Conservation (phyloP, 1,139 yeast genomes). For the Zygosaccharomyces pseudobailii region DNA sequence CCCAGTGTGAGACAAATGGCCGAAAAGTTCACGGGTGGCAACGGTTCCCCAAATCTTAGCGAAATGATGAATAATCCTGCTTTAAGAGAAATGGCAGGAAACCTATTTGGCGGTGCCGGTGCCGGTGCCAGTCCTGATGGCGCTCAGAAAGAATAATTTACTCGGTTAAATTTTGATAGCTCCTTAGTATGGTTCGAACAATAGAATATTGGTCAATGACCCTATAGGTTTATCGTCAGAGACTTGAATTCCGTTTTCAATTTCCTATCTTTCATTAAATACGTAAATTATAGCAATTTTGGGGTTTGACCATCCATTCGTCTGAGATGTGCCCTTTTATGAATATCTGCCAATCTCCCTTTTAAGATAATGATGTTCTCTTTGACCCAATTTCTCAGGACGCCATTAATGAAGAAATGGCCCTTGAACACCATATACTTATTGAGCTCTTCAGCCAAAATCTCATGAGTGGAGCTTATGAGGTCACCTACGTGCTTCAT, state of each 20-base stretch:
- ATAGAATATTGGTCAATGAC: not conserved
- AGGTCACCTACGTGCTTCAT: constrained; percentile 19
- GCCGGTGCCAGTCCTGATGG: constrained; percentile 5
- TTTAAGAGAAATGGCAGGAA: constrained; percentile 61
- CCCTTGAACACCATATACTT: constrained; percentile 50
- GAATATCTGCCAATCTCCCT: constrained; percentile 35
- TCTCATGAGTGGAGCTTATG: constrained; percentile 44
- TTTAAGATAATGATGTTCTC: constrained; percentile 30
- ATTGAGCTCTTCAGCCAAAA: constrained; percentile 58
- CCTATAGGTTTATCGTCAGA: too few species aligned
- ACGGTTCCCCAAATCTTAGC: constrained; percentile 54
- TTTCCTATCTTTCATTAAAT: not conserved
- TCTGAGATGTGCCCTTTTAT: not conserved
- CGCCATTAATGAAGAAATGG: constrained; percentile 35
- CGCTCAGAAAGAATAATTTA: constrained; percentile 2
- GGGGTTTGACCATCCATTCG: not conserved
- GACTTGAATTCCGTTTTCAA: not conserved
- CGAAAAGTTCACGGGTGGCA: constrained; percentile 58
- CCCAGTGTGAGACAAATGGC: constrained; percentile 81
- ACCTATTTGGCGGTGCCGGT: constrained; percentile 40
- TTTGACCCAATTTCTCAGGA: constrained; percentile 30
- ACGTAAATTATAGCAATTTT: not conserved
- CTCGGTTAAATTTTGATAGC: not conserved
- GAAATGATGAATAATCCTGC: constrained; percentile 79
- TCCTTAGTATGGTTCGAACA: not conserved